Evolutionary conservation across 2,329 filamentous ascomycete species (phyloP).

Genomic region (Fusarium sublunatum): DNA sequence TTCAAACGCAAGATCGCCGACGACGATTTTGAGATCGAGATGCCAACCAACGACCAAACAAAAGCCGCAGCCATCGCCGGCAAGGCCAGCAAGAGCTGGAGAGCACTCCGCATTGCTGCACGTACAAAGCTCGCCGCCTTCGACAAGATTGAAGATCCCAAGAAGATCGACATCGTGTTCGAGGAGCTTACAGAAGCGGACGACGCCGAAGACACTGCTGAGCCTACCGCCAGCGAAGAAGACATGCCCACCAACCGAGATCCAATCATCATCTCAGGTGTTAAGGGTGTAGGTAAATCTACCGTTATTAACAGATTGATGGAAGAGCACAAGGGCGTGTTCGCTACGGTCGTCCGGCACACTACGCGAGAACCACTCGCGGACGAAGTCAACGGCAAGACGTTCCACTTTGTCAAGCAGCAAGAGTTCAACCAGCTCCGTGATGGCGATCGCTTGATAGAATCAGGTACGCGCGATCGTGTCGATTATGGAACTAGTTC

Average conservation of each 20-base stretch:
- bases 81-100: conserved; percentile 91
- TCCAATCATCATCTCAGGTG: conserved; percentile 75
- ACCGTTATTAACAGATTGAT: conserved; percentile 72
- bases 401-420: conserved; percentile 67
- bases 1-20: conserved; percentile 80
- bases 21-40: conserved; percentile 87
- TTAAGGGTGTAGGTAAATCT: conserved; percentile 70
- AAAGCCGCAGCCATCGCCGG: conserved; percentile 69
- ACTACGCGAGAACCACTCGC: conserved; percentile 63
- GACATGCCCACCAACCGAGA: conserved; percentile 61
- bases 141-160: conserved; percentile 87
- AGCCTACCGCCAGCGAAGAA: conserved; percentile 48
- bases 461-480: conserved; percentile 63
- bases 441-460: conserved; percentile 69
- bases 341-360: conserved; percentile 68
- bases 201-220: conserved; percentile 50
- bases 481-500: conserved; percentile 67
- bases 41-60: conserved; percentile 73
- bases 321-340: conserved; percentile 71
- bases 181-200: conserved; percentile 58
- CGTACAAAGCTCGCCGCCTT: conserved; percentile 79
- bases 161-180: conserved; percentile 72
- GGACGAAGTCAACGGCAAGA: conserved; percentile 63
- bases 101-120: conserved; percentile 83
- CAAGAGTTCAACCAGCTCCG: conserved; percentile 68